A percentile compares a stretch with the other conserved stretches of the same genome.
phyloP scores from a whole-genome alignment of 495 filamentous ascomycete species.

The Podospora appendiculata region DNA sequence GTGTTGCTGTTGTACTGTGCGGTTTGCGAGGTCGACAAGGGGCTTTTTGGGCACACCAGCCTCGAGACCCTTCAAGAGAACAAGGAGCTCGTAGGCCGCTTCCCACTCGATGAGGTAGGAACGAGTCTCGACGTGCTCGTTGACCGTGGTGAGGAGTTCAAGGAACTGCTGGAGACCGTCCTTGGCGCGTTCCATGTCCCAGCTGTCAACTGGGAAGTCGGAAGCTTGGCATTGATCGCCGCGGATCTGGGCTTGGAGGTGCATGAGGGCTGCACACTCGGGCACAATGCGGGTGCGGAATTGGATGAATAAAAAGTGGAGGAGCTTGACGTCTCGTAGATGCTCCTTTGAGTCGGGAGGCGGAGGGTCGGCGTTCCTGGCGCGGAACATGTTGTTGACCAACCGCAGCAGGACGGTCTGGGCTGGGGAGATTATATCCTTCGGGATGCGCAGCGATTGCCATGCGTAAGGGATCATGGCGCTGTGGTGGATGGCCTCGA shows the following conservation, averaged over 20 bases:
- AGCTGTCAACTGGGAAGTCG: conserved; percentile 88
- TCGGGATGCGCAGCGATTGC: conserved; percentile 80
- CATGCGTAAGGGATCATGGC: conserved; percentile 85
- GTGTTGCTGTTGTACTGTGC: conserved; percentile 1
- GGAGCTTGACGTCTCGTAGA: conserved; percentile 46
- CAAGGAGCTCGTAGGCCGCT: conserved; percentile 73
- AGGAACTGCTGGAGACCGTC: conserved; percentile 88
- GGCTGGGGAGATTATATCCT: conserved; percentile 91
- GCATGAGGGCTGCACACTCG: conserved; percentile 86
- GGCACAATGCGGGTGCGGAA: conserved; percentile 89
- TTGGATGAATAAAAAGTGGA: conserved; percentile 86
- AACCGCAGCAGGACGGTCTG: conserved; percentile 88
- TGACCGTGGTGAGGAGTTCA: conserved; percentile 87
- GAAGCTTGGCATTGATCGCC: conserved; percentile 38
- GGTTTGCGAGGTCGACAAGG: conserved; percentile 21
- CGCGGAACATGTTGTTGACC: conserved; percentile 79
- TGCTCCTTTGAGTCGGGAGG: conserved; percentile 40
- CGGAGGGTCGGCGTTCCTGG: conserved; percentile 52
- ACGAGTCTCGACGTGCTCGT: conserved; percentile 53
- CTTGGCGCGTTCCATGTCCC: conserved; percentile 87
- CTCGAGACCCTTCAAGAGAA: conserved; percentile 78
- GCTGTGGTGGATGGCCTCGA: conserved; percentile 82
- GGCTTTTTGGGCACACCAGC: conserved; percentile 65
- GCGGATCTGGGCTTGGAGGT: conserved; percentile 83
- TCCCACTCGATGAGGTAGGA: conserved; percentile 83